Conservation (phyloP, 352 stramenopile species). For the Phytophthora chlamydospora region DNA sequence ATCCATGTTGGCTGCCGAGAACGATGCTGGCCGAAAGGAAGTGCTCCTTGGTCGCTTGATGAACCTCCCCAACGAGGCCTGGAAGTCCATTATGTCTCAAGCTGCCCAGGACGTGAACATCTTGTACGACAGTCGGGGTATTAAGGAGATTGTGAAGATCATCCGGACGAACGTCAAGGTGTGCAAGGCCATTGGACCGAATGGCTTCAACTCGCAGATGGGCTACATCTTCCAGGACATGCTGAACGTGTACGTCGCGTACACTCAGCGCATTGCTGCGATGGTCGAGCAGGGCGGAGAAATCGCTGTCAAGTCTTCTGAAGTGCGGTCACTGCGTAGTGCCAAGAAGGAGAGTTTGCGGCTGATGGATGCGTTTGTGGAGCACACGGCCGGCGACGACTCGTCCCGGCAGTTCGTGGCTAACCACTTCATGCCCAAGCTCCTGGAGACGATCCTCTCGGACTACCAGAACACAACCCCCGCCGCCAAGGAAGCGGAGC, state of each 20-base stretch:
- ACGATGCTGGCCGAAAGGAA: conserved; percentile 86
- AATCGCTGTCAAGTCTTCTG: conserved; percentile 94
- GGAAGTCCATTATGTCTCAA: conserved; percentile 87
- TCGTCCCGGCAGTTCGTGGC: conserved; percentile 82
- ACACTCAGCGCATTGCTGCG: conserved; percentile 96
- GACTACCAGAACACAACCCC: conserved; percentile 94
- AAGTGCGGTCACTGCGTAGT: conserved; percentile 93
- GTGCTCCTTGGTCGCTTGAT: conserved; percentile 94
- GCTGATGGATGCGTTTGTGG: conserved; percentile 97
- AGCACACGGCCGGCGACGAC: conserved; percentile 79
- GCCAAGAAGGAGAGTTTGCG: conserved; percentile 98
- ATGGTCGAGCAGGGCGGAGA: conserved; percentile 92
- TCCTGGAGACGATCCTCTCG: conserved; percentile 96
- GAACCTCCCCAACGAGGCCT: conserved; percentile 94
- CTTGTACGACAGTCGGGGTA: conserved; percentile 73
- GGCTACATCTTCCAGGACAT: conserved; percentile 98
- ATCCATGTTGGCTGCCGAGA: conserved; percentile 83
- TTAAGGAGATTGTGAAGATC: conserved; percentile 97
- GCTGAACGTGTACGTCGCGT: conserved; percentile 98
- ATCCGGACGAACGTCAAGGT: conserved; percentile 98
- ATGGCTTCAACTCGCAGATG: conserved; percentile 98
- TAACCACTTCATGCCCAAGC: conserved; percentile 95
- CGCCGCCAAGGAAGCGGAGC: conserved; percentile 88
- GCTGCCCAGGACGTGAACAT: conserved; percentile 78
- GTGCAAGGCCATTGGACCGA: conserved; percentile 94